Evolutionary conservation across 768 basidiomycete species (phyloP), one percentile per base, ranked within the genome.

Genomic region (Russula sp.): DNA sequence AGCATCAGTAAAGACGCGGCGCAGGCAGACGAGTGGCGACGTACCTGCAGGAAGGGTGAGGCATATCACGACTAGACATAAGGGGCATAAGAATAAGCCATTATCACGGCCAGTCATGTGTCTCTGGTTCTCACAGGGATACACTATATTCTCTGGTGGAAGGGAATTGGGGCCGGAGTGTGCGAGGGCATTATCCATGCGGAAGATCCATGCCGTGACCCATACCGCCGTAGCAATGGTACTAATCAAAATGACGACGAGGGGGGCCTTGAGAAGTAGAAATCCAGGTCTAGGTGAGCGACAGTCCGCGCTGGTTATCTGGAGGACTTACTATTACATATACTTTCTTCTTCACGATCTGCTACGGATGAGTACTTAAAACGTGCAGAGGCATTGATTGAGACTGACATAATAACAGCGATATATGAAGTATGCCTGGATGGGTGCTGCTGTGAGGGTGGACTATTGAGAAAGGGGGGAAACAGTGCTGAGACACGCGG

Each of bases 391-490:
- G 14, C 16, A 22, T 39, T 53, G 25, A 36, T 25, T 29, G 42
- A 35, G 14, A 63, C 61, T 9, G 39, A 63, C 61, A 47, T 41
- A 10, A 22, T 54, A 59, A 49, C 61, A 63, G 20, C 52, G 51
- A 52, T 46, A 59, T 46, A 59, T 63, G 3, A 63, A 63, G 51
- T 53, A 43, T 38, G 51, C 57, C 13, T 63, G 61, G 43, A 63
- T 59, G 7, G 61, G 61, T 29, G 41, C 46, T 5, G 52, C 38
- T n/a, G 5, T 13, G 39, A 59, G 38, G 39, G 61, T 35, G 3
- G 57, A 54, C 61, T 63, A 25, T 47, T 25, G 50, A 35, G 18
- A n/a, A 36, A 49, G 11, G 14, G n/a, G 10, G 11, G 10, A n/a
- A 7, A 32, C n/a, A 10, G 14, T 25, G 2, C 10, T 2, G 38